phyloP scores from a whole-genome alignment of 2,329 filamentous ascomycete genomes.

The Rachicladosporium sp. region DNA sequence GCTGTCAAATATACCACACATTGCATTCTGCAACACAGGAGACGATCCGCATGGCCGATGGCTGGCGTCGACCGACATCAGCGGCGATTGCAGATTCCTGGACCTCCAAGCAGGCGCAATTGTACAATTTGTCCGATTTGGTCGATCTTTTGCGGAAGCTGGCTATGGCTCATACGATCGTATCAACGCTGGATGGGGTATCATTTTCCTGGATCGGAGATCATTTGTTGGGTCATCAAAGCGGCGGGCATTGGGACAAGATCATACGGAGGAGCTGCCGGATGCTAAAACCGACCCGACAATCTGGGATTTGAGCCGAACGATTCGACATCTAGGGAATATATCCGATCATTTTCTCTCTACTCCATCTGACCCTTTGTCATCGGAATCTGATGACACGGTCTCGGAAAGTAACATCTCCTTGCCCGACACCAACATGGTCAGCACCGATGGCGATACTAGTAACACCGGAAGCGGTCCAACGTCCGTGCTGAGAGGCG shows the following conservation, averaged over 20 bases:
- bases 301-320: conserved; percentile 21
- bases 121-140: conserved; percentile 17
- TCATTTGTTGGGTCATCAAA: conserved; percentile 19
- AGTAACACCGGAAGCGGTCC: too few species aligned
- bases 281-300: conserved; percentile 7
- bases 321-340: conserved; percentile 9
- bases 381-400: too few species aligned
- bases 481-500: too few species aligned
- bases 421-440: too few species aligned
- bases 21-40: conserved; percentile 47
- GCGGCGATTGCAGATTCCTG: conserved; percentile 19
- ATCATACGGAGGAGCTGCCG: conserved; percentile 10
- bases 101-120: conserved; percentile 15
- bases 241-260: conserved; percentile 14
- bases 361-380: too few species aligned
- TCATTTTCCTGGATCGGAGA: conserved; percentile 26
- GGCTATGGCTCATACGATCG: conserved; percentile 14
- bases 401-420: too few species aligned
- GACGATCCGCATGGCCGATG: conserved; percentile 43
- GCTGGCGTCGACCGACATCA: conserved; percentile 46
- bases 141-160: background rate
- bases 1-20: conserved; percentile 41
- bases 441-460: too few species aligned
- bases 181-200: conserved; percentile 24
- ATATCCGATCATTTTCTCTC: too few species aligned